Evolutionary conservation across 2,329 filamentous ascomycete species (phyloP).

Genomic region (Tolypocladium ophioglossoides): DNA sequence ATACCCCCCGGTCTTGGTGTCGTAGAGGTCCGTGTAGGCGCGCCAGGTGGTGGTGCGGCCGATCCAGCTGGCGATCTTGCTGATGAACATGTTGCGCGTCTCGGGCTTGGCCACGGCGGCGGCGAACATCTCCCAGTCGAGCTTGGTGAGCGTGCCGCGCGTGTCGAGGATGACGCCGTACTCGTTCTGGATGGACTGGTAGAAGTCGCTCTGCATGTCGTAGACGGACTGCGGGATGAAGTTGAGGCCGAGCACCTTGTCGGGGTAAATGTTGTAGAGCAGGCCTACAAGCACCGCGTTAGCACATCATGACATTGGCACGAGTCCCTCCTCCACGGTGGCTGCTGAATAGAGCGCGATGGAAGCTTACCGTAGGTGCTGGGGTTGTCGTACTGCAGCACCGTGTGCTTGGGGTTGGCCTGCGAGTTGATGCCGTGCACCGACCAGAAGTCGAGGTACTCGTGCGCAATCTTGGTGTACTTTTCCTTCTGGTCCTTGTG

Average conservation of each 20-base stretch:
- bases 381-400: constrained; percentile 64
- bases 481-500: constrained; percentile 44
- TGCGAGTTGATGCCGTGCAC: constrained; percentile 58
- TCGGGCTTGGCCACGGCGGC: constrained; percentile 59
- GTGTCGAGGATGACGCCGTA: constrained; percentile 79
- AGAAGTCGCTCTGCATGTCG: constrained; percentile 67
- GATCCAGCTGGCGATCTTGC: constrained; percentile 62
- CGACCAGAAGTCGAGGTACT: constrained; percentile 66
- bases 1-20: constrained; percentile 58
- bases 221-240: constrained; percentile 68
- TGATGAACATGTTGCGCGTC: constrained; percentile 56
- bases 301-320: too few relatives aligned
- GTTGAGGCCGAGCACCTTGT: constrained; percentile 66
- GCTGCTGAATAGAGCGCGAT: too few relatives aligned
- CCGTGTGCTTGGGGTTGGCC: constrained; percentile 53
- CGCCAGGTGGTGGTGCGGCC: constrained; percentile 60
- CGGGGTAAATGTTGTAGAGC: constrained; percentile 76
- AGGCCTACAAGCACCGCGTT: constrained; percentile 7
- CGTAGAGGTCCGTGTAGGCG: constrained; percentile 68
- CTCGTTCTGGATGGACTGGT: constrained; percentile 57
- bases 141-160: constrained; percentile 73
- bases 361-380: constrained; percentile 27
- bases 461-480: constrained; percentile 52
- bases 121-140: constrained; percentile 78
- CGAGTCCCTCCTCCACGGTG: too few relatives aligned